A percentile compares a stretch with the other conserved stretches of the same genome.
Conservation (phyloP, 805 yeast genomes). For the Metschnikowia proteae region DNA sequence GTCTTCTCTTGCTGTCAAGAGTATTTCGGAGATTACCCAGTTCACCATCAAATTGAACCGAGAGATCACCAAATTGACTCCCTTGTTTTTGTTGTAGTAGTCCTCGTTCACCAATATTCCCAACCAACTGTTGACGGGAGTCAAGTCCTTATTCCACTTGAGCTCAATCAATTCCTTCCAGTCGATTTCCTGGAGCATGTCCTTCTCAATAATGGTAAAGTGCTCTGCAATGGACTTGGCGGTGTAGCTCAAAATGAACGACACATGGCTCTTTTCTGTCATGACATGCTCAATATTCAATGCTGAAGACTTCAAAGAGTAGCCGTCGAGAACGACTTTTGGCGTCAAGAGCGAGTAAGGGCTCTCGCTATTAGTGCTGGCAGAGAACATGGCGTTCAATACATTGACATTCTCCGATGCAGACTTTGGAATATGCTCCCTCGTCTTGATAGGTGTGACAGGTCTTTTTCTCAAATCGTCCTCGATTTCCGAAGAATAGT, state of each 20-base stretch:
- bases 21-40: constrained; percentile 87
- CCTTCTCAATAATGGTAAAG: constrained; percentile 82
- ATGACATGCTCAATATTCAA: constrained; percentile 40
- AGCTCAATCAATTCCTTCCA: constrained; percentile 86
- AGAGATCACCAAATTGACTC: constrained; percentile 76
- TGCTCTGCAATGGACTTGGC: constrained; percentile 72
- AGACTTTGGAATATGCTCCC: constrained; percentile 7
- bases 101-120: constrained; percentile 59
- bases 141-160: constrained; percentile 63
- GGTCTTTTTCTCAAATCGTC: constrained; percentile 24
- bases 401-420: constrained; percentile 15
- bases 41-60: constrained; percentile 85
- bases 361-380: constrained; percentile 11
- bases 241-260: constrained; percentile 73
- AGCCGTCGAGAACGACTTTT: constrained; percentile 33
- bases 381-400: constrained; percentile 8
- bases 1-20: constrained; percentile 57
- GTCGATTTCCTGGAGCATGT: constrained; percentile 77
- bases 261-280: constrained; percentile 59
- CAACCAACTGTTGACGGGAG: constrained; percentile 80
- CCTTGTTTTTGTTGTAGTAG: constrained; percentile 48
- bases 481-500: constrained; percentile 20
- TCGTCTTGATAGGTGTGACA: constrained; percentile 27
- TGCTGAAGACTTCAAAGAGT: constrained; percentile 25
- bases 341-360: constrained; percentile 21